A percentile compares a stretch with the other conserved stretches of the same genome.
phyloP scores from a whole-genome alignment of 805 yeast species.

The Saturnispora sanitii region DNA sequence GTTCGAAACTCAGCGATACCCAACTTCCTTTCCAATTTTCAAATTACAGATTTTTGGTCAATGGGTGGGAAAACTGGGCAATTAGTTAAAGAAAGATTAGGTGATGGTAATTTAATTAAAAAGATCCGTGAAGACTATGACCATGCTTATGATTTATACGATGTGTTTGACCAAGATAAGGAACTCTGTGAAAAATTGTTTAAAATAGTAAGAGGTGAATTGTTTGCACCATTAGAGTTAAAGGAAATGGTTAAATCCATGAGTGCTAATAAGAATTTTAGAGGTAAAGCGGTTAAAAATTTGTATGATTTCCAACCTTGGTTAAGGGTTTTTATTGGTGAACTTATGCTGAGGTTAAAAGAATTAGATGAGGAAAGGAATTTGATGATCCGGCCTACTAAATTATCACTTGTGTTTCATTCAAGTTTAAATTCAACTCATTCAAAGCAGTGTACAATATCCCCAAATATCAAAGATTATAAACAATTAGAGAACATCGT shows the following conservation, averaged over 20 bases:
- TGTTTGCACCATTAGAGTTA: conserved; percentile 42
- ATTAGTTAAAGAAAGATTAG: conserved; percentile 38
- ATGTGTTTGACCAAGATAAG: conserved; percentile 31
- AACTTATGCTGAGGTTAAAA: conserved; percentile 54
- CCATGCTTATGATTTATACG: conserved; percentile 29
- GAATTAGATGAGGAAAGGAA: conserved; percentile 62
- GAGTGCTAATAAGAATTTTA: conserved; percentile 80
- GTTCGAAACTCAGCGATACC: conserved; percentile 40
- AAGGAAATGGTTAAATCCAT: conserved; percentile 68
- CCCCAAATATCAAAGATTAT: conserved; percentile 27
- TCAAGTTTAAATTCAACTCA: conserved; percentile 17
- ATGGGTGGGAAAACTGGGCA: conserved; percentile 87
- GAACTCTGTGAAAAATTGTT: conserved; percentile 46
- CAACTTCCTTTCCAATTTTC: conserved; percentile 49
- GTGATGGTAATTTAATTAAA: conserved; percentile 28
- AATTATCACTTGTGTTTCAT: conserved; percentile 34
- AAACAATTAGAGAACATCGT: conserved; percentile 28
- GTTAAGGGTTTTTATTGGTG: conserved; percentile 79
- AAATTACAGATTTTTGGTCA: conserved; percentile 72
- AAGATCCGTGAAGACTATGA: conserved; percentile 40
- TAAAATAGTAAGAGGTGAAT: conserved; percentile 55
- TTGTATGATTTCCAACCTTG: conserved; percentile 57
- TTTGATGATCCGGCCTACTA: conserved; percentile 43
- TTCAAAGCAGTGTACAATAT: conserved; percentile 35
- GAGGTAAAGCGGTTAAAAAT: conserved; percentile 42